Evolutionary conservation across 768 basidiomycete species (phyloP), one percentile per base, ranked within the genome.

Genomic region (Russula griseocarnosa): DNA sequence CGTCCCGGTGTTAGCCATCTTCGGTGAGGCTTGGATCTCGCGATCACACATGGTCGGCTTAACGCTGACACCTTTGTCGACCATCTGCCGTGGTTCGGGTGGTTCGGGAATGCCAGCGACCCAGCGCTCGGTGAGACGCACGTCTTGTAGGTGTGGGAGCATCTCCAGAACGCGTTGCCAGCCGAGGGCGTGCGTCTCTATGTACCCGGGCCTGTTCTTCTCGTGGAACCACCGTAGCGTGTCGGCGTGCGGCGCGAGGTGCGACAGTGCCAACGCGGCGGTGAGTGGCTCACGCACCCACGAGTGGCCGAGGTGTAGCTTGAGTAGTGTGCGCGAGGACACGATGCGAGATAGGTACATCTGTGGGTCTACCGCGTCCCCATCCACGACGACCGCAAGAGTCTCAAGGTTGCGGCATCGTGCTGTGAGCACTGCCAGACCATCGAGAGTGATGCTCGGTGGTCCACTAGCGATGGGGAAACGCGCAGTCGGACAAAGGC

Each of bases 241-340:
- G 71, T 90, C 87, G 51, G 90, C 77, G 70, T 79, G 77, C 44
- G 90, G 88, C n/a, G 86, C 83, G 58, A 92, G 74, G 72, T 92
- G 89, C 73, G 89, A 91, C 65, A 92, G 79, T 62, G 88, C 79
- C 69, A 91, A 84, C 32, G 87, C 80, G 24, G 83, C 78, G 62
- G 85, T 84, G 61, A 92, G 79, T n/a, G 86, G 81, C 69, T 91
- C 87, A 61, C 76, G 75, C 60, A 85, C 79, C 81, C 83, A 86
- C 44, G 89, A 91, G 74, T 91, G 87, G 22, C 90, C 88, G 53
- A 90, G 79, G 73, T 90, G 85, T 54, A 92, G 75, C 55, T 89
- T 86, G 49, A 84, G 78, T 32, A 92, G 79, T 40, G 88, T 84
- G 65, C 80, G 75, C 42, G 89, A 90, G 42, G 86, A 86, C 14